Evolutionary conservation across 2,329 filamentous ascomycete species (phyloP), one percentile per base, ranked within the genome.

Genomic region (Aureobasidium sp.): DNA sequence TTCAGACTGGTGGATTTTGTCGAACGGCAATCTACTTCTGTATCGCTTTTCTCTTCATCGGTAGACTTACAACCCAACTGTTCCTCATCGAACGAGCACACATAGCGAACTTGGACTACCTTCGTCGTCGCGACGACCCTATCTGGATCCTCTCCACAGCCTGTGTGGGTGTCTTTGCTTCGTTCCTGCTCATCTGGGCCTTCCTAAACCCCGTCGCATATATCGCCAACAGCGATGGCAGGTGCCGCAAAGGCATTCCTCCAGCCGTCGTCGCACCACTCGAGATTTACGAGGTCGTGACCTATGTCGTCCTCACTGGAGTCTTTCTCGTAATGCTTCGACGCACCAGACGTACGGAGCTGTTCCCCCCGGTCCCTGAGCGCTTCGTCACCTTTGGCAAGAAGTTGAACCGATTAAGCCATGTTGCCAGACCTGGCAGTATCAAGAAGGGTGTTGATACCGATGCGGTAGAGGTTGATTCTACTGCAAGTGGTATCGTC

Each of bases 71-170:
- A 26, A 69, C 74, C 63, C 77, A 78, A 60, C 64, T 76, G 5
- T 77, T 77, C 62, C 70, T 78, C 0, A 70, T 77, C 27, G 77
- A 78, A 63, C 69, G 76, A 27, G 70, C 71, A 10, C 75, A 77
- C 63, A 70, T 71, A 7, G 65, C 78, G 17, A 70, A 75, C 41
- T 67, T 71, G 7, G 69, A 73, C 0, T 71, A 72, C 62, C 66
- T 69, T 41, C 63, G 69, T 2, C 69, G 76, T 24, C 53, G 63
- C 6, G 65, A 67, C 13, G 74, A 77, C 56, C 69, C 68, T 60
- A 61, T 77, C 15, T 78, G 73, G 72, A 43, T 75, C 0, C 12
- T 60, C 8, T 70, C 71, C 29, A 72, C 73, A 51, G 52, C 59
- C 12, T 51, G 64, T 27, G 59, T 67, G 7, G 41, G 63, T 24